Evolutionary conservation across 768 basidiomycete species (phyloP).

Genomic region (Lactarius psammicola): DNA sequence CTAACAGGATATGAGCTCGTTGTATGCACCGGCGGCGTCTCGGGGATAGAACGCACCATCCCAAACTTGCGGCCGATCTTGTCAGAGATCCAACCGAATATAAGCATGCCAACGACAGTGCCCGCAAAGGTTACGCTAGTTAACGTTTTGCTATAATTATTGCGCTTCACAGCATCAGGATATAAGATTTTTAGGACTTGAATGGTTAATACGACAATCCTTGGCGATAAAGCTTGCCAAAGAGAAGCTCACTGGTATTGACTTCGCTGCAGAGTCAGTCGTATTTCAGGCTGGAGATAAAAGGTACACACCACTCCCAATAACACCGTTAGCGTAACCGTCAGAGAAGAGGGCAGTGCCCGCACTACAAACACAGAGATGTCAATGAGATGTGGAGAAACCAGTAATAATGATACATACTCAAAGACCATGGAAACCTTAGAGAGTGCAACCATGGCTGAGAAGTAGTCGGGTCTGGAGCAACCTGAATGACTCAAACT

Average conservation of each 20-base stretch:
- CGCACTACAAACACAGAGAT: slow-evolving; percentile 47
- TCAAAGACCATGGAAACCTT: slow-evolving; percentile 84
- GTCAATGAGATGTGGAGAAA: slow-evolving; percentile 14
- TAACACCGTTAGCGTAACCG: slow-evolving; percentile 83
- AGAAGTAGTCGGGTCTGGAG: neutral
- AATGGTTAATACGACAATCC: slow-evolving; percentile 12
- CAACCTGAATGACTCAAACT: neutral
- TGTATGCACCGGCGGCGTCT: neutral
- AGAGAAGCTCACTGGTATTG: slow-evolving; percentile 54
- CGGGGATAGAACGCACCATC: slow-evolving; percentile 59
- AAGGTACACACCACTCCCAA: slow-evolving; percentile 63
- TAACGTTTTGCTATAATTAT: slow-evolving; percentile 63
- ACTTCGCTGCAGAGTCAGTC: slow-evolving; percentile 42
- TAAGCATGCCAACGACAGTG: slow-evolving; percentile 81
- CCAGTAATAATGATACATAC: slow-evolving; percentile 42
- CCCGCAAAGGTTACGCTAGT: slow-evolving; percentile 79
- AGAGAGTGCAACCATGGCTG: slow-evolving; percentile 33
- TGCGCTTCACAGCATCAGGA: slow-evolving; percentile 44
- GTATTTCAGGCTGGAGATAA: neutral
- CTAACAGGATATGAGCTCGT: slow-evolving; percentile 37
- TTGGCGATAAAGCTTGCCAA: neutral
- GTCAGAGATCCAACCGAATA: slow-evolving; percentile 81
- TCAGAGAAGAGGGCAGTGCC: slow-evolving; percentile 89
- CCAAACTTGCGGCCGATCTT: slow-evolving; percentile 74
- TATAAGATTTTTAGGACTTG: slow-evolving; percentile 73